These are phyloP conservation scores for Geotrichum candidum DNA, from an alignment of 1,139 yeast genomes.

Conservation along the genomic window DNA sequence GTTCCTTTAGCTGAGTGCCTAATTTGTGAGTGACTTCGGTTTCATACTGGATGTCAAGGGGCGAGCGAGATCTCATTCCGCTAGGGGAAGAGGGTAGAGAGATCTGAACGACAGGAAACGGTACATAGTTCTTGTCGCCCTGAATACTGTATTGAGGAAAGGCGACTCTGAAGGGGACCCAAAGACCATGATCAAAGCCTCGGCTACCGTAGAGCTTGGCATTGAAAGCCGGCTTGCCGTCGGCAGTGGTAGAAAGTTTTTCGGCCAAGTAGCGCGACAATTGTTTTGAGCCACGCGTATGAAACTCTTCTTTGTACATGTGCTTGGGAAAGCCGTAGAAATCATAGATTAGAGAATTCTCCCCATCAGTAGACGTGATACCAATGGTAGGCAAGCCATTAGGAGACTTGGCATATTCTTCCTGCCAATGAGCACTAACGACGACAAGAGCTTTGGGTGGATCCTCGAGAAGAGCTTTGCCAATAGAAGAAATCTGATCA, in stretches of 20 bases:
- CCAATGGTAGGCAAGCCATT: conserved; percentile 14
- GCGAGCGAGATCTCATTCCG: conserved; percentile 6
- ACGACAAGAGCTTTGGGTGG: conserved; percentile 57
- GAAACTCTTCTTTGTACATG: conserved; percentile 60
- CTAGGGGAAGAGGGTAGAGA: conserved; percentile 42
- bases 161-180: conserved; percentile 75
- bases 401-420: conserved; percentile 25
- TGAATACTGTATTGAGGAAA: conserved; percentile 40
- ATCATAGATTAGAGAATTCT: conserved; percentile 50
- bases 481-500: conserved; percentile 45
- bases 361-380: conserved; percentile 17
- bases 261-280: conserved; percentile 44
- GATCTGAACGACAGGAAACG: conserved; percentile 54
- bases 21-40: conserved; percentile 46
- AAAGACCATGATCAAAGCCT: conserved; percentile 76
- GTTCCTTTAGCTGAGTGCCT: conserved; percentile 49
- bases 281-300: conserved; percentile 40
- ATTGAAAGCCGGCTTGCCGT: conserved; percentile 39
- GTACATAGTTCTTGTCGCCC: conserved; percentile 29
- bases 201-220: conserved; percentile 43
- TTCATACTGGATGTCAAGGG: conserved; percentile 25
- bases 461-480: conserved; percentile 42
- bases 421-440: conserved; percentile 73
- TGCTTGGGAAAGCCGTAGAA: conserved; percentile 63
- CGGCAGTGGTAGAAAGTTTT: conserved; percentile 31